Conservation (phyloP, 352 stramenopile genomes). For the Globisporangium paddicum region DNA sequence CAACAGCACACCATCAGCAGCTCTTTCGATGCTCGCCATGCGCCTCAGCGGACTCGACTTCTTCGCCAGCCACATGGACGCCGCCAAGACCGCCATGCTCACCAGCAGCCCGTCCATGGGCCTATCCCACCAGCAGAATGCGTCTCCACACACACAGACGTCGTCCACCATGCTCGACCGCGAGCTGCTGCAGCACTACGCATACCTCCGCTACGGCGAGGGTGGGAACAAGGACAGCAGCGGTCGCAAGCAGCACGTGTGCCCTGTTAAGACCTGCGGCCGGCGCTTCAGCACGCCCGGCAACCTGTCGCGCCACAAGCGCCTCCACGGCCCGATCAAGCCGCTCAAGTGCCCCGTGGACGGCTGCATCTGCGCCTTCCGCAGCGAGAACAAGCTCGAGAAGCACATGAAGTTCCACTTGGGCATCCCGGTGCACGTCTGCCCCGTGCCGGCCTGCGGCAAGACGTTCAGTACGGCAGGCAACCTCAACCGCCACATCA, state of each 20-base stretch:
- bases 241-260: constrained; percentile 37
- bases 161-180: constrained; percentile 7
- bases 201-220: constrained; percentile 14
- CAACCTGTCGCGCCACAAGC: constrained; percentile 59
- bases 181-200: constrained; percentile 16
- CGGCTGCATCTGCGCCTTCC: constrained; percentile 46
- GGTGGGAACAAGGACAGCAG: not conserved
- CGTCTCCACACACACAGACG: not conserved
- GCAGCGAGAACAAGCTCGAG: constrained; percentile 52
- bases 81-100: constrained; percentile 9
- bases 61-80: not conserved
- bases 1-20: not conserved
- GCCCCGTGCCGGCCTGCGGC: constrained; percentile 29
- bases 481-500: constrained; percentile 60
- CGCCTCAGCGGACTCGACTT: not conserved
- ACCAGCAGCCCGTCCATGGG: not conserved
- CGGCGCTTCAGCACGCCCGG: constrained; percentile 49
- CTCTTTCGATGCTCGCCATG: not conserved
- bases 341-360: constrained; percentile 41
- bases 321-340: constrained; percentile 45
- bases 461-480: constrained; percentile 61
- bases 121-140: not conserved
- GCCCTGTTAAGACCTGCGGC: constrained; percentile 40
- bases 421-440: constrained; percentile 41
- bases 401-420: constrained; percentile 68